Conservation (phyloP, 2,329 filamentous ascomycete species). For the Septoria petroselini region DNA sequence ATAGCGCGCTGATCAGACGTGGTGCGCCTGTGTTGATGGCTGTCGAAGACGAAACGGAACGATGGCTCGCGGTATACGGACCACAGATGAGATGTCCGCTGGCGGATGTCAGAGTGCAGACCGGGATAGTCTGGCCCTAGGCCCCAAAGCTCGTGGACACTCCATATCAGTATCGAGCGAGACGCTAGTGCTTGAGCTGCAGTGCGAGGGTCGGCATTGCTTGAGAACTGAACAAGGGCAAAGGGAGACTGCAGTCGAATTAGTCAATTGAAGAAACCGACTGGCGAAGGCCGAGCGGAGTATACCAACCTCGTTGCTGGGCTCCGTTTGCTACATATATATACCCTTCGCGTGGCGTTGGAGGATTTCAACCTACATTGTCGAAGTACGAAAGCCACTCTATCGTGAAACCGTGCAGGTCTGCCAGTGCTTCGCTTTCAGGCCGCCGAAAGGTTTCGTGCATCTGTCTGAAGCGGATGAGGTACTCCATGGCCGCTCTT, state of each 20-base stretch:
- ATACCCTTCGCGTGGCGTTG: slow-evolving; percentile 14
- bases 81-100: slow-evolving; percentile 64
- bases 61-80: slow-evolving; percentile 59
- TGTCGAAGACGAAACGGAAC: slow-evolving; percentile 82
- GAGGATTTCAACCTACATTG: slow-evolving; percentile 57
- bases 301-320: slow-evolving; percentile 2
- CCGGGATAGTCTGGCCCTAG: slow-evolving; percentile 62
- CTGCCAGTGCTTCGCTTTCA: slow-evolving; percentile 77
- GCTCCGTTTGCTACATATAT: neutral
- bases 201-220: slow-evolving; percentile 16
- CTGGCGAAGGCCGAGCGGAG: slow-evolving; percentile 12
- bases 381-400: slow-evolving; percentile 72
- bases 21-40: slow-evolving; percentile 71
- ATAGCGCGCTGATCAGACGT: slow-evolving; percentile 63
- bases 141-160: slow-evolving; percentile 88
- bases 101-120: slow-evolving; percentile 64
- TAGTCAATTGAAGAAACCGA: neutral
- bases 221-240: slow-evolving; percentile 65
- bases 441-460: slow-evolving; percentile 88
- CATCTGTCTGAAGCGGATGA: slow-evolving; percentile 83
- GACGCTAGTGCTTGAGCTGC: slow-evolving; percentile 65
- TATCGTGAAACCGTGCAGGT: slow-evolving; percentile 63
- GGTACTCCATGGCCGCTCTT: slow-evolving; percentile 60
- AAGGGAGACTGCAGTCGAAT: slow-evolving; percentile 68
- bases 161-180: slow-evolving; percentile 77